These are phyloP conservation scores for Dendrobium catenatum DNA, from an alignment of 106 monocot species.

Conservation along the genomic window DNA sequence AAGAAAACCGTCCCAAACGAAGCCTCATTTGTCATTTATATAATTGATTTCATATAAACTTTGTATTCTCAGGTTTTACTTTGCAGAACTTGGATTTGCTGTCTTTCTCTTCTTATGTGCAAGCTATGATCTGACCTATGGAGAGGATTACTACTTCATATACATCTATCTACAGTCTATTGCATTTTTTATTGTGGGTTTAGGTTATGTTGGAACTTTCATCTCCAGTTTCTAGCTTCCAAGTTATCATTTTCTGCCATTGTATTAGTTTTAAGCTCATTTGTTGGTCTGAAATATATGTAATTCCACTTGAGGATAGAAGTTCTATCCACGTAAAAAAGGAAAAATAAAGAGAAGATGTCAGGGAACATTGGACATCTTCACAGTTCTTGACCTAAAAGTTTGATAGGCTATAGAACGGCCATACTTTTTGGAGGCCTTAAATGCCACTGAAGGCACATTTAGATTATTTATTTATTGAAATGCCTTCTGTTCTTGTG, in stretches of 20 bases:
- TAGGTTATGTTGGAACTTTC: conserved; percentile 40
- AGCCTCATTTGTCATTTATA: not conserved
- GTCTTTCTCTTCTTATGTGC: conserved; percentile 36
- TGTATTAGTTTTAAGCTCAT: not conserved
- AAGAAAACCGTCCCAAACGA: no score
- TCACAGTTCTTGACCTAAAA: no score
- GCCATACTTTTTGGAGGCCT: not conserved
- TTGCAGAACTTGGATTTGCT: conserved; percentile 35
- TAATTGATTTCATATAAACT: not conserved
- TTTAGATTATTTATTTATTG: no score
- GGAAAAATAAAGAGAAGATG: not conserved
- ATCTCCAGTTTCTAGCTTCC: conserved; percentile 25
- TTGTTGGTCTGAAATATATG: not conserved
- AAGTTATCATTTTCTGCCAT: not conserved
- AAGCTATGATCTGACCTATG: conserved; percentile 17
- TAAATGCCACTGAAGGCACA: not conserved
- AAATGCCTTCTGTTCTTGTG: not conserved
- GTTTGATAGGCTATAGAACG: not conserved
- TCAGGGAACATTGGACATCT: no score
- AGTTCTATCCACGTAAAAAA: not conserved
- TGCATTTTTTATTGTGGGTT: conserved; percentile 39
- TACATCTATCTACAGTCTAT: conserved; percentile 38
- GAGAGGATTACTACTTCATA: conserved; percentile 25
- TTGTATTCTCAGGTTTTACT: conserved; percentile 24
- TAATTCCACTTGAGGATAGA: not conserved